A percentile compares a stretch with the other conserved stretches of the same genome.
phyloP scores from a whole-genome alignment of 1,139 yeast species.

The Magnusiomyces suaveolens region DNA sequence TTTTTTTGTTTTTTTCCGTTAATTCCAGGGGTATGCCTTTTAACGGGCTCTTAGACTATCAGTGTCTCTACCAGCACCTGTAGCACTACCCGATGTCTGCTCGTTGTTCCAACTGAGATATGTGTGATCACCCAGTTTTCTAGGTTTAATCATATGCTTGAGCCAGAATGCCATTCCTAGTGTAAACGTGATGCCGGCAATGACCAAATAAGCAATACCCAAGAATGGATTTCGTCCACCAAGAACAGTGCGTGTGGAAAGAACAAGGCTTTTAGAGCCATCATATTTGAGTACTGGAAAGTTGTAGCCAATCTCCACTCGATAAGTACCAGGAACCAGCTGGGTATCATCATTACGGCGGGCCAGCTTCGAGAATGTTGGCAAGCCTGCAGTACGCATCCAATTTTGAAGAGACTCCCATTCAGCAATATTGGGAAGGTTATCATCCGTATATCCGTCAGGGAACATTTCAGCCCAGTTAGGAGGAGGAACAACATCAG shows the following conservation, averaged over 20 bases:
- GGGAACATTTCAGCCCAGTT: slow-evolving; percentile 82
- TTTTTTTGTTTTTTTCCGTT: neutral
- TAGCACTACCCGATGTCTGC: slow-evolving; percentile 12
- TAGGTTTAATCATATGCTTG: slow-evolving; percentile 56
- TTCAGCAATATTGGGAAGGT: slow-evolving; percentile 67
- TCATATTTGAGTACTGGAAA: slow-evolving; percentile 79
- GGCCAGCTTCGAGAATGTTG: slow-evolving; percentile 75
- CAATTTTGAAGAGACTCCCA: slow-evolving; percentile 91
- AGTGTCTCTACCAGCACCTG: slow-evolving; percentile 6
- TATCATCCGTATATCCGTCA: slow-evolving; percentile 77
- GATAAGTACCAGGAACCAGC: slow-evolving; percentile 59
- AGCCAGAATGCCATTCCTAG: slow-evolving; percentile 51
- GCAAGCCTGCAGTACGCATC: slow-evolving; percentile 93
- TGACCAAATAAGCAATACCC: slow-evolving; percentile 84
- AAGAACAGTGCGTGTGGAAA: slow-evolving; percentile 75
- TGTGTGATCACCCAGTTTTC: slow-evolving; percentile 65
- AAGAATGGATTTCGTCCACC: slow-evolving; percentile 87
- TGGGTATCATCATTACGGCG: slow-evolving; percentile 63
- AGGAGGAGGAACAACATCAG: slow-evolving; percentile 88
- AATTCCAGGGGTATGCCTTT: neutral
- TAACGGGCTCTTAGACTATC: slow-evolving; percentile 4
- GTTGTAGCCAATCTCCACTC: slow-evolving; percentile 64
- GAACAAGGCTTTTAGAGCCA: slow-evolving; percentile 70
- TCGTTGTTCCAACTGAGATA: slow-evolving; percentile 64
- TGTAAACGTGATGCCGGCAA: slow-evolving; percentile 76